Conservation (phyloP, 768 basidiomycete genomes). For the Hirschioporus abietinus region DNA sequence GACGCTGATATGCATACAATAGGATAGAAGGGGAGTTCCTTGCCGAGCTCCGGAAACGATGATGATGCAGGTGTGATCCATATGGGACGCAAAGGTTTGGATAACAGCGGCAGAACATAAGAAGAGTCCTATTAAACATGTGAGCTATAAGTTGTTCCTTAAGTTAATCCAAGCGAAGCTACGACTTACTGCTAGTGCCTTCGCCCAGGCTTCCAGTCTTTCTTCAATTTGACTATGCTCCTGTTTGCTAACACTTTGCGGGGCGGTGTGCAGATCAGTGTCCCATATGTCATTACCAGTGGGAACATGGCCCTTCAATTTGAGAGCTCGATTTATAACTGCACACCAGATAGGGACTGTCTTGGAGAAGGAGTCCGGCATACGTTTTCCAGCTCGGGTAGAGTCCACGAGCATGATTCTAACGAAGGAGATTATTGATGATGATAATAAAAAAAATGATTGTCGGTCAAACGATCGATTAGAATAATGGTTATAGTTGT, state of each 20-base stretch:
- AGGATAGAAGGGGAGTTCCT: constrained; percentile 45
- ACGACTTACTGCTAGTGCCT: constrained; percentile 53
- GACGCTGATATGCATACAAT: constrained; percentile 87
- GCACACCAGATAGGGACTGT: constrained; percentile 95
- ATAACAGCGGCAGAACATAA: constrained; percentile 57
- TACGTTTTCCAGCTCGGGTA: constrained; percentile 86
- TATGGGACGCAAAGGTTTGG: constrained; percentile 70
- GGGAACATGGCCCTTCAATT: constrained; percentile 21
- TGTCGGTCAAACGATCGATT: not conserved
- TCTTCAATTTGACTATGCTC: constrained; percentile 78
- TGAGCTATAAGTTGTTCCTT: not conserved
- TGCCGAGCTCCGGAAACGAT: constrained; percentile 36
- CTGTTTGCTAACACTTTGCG: constrained; percentile 58
- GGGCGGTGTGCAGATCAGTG: constrained; percentile 61
- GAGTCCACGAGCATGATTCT: constrained; percentile 90
- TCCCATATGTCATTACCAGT: constrained; percentile 41
- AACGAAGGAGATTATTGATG: not conserved
- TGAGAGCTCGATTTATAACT: constrained; percentile 68
- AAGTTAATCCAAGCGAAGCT: not conserved
- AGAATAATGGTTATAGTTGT: not conserved
- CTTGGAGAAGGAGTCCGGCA: constrained; percentile 91
- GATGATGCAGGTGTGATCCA: constrained; percentile 80
- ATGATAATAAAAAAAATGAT: constrained; percentile 5
- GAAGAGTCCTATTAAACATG: constrained; percentile 52
- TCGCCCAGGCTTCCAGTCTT: constrained; percentile 63